These are phyloP conservation scores for Phytophthora litchii DNA, from an alignment of 352 stramenopile genomes.

Conservation along the genomic window DNA sequence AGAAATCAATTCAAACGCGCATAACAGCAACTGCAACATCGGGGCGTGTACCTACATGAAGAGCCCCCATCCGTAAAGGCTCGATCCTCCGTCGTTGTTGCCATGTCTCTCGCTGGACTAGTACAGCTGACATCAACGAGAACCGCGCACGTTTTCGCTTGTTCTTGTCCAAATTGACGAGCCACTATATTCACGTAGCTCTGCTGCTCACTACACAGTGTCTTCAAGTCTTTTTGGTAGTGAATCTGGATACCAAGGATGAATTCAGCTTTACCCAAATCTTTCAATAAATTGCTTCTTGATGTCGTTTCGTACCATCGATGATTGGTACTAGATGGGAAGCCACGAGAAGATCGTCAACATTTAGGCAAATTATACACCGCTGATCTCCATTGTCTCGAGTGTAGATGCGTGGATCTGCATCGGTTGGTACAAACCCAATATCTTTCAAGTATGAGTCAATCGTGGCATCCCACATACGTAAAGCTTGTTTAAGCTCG, in stretches of 20 bases:
- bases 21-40: conserved; percentile 1
- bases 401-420: neutral
- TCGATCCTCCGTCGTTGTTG: neutral
- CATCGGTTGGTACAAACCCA: neutral
- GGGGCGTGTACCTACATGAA: conserved; percentile 2
- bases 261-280: neutral
- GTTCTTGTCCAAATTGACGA: neutral
- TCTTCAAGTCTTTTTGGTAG: neutral
- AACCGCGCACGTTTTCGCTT: neutral
- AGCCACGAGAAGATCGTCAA: conserved; percentile 2
- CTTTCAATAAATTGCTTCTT: neutral
- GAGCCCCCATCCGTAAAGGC: neutral
- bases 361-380: neutral
- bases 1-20: neutral
- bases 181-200: neutral
- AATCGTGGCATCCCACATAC: neutral
- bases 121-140: neutral
- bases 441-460: neutral
- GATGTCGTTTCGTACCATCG: neutral
- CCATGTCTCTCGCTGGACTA: neutral
- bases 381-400: neutral
- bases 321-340: neutral
- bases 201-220: neutral
- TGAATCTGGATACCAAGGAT: conserved; percentile 1
- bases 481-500: neutral